Percentiles rank a stretch among this genome's conserved stretches.
phyloP scores from a whole-genome alignment of 139 green algal genomes.

The Astrephomene gubernaculifera region DNA sequence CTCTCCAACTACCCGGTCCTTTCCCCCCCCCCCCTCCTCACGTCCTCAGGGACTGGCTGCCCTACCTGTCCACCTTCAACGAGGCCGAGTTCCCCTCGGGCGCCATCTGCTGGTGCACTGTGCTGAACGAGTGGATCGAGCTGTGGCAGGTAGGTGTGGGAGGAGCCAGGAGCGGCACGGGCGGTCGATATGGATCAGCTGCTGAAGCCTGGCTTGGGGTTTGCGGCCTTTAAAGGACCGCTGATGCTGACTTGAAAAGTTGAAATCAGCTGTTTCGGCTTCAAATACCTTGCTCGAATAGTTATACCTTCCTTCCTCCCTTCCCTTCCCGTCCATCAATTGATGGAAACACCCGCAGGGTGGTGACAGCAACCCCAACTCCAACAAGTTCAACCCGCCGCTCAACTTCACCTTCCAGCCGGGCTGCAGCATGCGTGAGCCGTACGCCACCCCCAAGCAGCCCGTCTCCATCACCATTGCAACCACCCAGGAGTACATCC shows the following conservation, averaged over 20 bases:
- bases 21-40: no score
- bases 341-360: not conserved
- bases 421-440: conserved; percentile 10
- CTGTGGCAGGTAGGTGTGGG: not conserved
- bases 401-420: not conserved
- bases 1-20: no score
- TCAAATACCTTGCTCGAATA: not conserved
- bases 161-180: no score
- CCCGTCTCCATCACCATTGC: not conserved
- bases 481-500: not conserved
- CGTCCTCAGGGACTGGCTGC: conserved; percentile 12
- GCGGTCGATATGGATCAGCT: no score
- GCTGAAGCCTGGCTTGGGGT: not conserved
- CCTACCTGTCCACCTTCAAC: not conserved
- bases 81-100: conserved; percentile 9
- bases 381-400: not conserved
- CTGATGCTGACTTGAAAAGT: not conserved
- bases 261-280: not conserved
- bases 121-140: not conserved
- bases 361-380: no score
- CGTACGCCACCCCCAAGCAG: not conserved
- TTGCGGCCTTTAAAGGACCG: not conserved
- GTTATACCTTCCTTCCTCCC: not conserved
- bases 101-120: not conserved
- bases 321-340: not conserved